phyloP scores from a whole-genome alignment of 2,329 filamentous ascomycete species.

The Cordyceps fumosorosea region DNA sequence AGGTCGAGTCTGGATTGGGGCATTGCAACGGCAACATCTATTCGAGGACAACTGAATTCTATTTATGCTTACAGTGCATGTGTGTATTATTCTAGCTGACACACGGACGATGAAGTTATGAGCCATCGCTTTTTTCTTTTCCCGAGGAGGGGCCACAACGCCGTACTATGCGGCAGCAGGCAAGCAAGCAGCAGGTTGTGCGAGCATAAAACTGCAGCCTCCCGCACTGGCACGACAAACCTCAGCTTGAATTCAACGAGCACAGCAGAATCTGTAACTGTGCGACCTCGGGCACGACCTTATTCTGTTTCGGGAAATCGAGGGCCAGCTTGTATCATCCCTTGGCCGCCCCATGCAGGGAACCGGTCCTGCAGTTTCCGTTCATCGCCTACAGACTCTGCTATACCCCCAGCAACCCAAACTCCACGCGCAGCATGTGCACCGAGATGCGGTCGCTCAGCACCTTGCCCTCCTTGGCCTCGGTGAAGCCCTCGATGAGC shows the following conservation, averaged over 20 bases:
- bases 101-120: not conserved
- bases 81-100: not conserved
- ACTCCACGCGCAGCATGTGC: not conserved
- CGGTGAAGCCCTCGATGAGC: slow-evolving; percentile 3
- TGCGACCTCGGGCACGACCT: not conserved
- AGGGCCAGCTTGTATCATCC: no score
- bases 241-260: not conserved
- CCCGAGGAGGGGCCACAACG: not conserved
- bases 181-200: not conserved
- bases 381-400: not conserved
- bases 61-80: not conserved
- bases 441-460: not conserved
- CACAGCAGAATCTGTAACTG: not conserved
- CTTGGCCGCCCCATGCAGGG: not conserved
- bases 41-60: not conserved
- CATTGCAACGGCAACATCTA: not conserved
- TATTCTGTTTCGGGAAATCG: no score
- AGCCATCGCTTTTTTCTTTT: not conserved
- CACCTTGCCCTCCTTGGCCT: not conserved
- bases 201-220: not conserved
- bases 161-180: not conserved
- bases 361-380: no score
- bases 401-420: not conserved
- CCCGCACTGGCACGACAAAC: not conserved
- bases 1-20: not conserved